Conservation (phyloP, 2,329 filamentous ascomycete species). For the Diaporthe sp. region DNA sequence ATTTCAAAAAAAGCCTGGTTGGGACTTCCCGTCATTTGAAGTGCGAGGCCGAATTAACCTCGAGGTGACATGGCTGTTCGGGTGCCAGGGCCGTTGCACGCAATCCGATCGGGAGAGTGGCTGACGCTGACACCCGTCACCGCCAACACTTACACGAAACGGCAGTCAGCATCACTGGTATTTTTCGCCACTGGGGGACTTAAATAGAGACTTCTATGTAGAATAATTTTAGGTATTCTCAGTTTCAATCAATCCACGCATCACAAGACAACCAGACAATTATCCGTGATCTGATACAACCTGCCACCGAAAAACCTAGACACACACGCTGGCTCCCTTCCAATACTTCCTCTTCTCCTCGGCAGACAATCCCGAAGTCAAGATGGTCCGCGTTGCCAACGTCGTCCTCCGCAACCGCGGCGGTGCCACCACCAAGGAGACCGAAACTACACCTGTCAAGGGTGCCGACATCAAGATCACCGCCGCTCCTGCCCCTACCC, state of each 20-base stretch:
- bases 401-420: slow-evolving; percentile 5
- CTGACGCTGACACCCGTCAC: slow-evolving; percentile 18
- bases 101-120: neutral
- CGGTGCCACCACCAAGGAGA: neutral
- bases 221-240: fast-evolving
- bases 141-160: neutral
- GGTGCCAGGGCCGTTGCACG: neutral
- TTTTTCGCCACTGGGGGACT: neutral
- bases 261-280: neutral
- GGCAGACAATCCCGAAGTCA: neutral
- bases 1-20: neutral
- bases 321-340: slow-evolving; percentile 10
- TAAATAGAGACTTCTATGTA: neutral
- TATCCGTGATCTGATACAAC: neutral
- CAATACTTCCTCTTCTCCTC: slow-evolving; percentile 21
- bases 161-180: slow-evolving; percentile 3
- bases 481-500: neutral
- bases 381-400: slow-evolving; percentile 20
- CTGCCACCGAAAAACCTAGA: neutral
- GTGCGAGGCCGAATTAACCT: neutral
- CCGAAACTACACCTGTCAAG: neutral
- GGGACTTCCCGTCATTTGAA: neutral
- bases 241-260: neutral
- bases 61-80: neutral
- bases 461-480: neutral